phyloP scores from a whole-genome alignment of 495 filamentous ascomycete species.

The Aspergillus nanangensis region DNA sequence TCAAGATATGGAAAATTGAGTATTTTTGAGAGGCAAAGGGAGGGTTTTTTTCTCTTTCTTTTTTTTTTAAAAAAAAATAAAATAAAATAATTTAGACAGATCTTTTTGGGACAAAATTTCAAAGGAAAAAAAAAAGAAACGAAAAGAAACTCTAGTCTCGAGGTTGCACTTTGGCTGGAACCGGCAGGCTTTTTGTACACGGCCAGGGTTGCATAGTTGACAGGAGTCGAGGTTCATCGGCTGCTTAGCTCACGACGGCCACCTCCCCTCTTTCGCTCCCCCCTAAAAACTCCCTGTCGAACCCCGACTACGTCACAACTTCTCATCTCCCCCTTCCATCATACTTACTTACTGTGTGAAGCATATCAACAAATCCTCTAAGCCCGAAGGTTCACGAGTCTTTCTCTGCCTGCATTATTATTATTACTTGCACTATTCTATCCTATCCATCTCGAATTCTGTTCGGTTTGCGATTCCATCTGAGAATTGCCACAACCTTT shows the following conservation, averaged over 20 bases:
- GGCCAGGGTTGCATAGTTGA: constrained; percentile 22
- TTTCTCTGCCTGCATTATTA: constrained; percentile 7
- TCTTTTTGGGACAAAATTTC: too few species aligned
- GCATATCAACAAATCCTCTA: constrained; percentile 7
- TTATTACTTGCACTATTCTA: too few species aligned
- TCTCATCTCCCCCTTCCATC: constrained; percentile 17
- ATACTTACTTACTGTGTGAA: constrained; percentile 6
- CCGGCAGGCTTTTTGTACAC: constrained; percentile 19
- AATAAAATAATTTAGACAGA: not conserved
- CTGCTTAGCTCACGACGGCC: constrained; percentile 20
- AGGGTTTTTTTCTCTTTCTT: too few species aligned
- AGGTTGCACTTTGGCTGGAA: constrained; percentile 17
- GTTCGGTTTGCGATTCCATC: constrained; percentile 3
- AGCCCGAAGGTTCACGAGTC: not conserved
- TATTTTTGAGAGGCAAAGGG: too few species aligned
- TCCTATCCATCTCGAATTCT: too few species aligned
- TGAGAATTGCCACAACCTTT: constrained; percentile 15
- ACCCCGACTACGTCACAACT: constrained; percentile 35
- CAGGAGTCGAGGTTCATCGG: constrained; percentile 13
- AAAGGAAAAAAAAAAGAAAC: not conserved
- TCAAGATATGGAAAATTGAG: too few species aligned
- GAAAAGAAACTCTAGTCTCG: not conserved
- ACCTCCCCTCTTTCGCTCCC: constrained; percentile 20
- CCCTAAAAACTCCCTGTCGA: constrained; percentile 24
- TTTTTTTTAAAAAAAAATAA: not conserved